Conservation (phyloP, 169 alveolate species). For the Plasmodium gaboni region DNA sequence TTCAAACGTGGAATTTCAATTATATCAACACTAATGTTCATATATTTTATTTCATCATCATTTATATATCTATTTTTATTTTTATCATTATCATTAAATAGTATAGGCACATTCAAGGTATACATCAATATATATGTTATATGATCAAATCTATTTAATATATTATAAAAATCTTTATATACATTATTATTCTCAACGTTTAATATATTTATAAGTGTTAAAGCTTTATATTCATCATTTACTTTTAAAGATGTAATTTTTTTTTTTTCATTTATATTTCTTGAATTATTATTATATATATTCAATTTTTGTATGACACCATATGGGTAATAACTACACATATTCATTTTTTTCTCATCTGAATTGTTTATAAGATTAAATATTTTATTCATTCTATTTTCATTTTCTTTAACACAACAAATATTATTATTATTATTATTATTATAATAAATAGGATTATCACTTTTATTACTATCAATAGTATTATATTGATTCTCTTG, state of each 20-base stretch:
- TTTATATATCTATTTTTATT: background rate
- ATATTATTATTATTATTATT: conserved; percentile 3
- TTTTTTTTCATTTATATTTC: background rate
- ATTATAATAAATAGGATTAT: background rate
- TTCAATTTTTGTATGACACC: conserved; percentile 56
- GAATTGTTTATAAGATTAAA: background rate
- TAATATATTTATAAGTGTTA: conserved; percentile 60
- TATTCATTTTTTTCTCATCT: background rate
- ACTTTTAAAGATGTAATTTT: conserved; percentile 53
- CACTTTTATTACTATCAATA: background rate
- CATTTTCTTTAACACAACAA: no score
- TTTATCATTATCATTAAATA: conserved; percentile 12
- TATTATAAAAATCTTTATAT: conserved; percentile 56
- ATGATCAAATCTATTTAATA: conserved; percentile 63
- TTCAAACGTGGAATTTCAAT: conserved; percentile 71
- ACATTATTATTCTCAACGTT: conserved; percentile 68
- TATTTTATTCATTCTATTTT: no score
- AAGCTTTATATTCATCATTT: conserved; percentile 45
- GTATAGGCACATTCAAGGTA: conserved; percentile 37
- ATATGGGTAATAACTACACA: background rate
- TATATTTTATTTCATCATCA: background rate
- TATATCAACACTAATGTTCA: conserved; percentile 28
- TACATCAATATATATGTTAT: conserved; percentile 63
- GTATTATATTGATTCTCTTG: background rate
- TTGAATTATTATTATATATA: conserved; percentile 19